Conservation (phyloP, 805 yeast genomes). For the Clavispora carvajalis region DNA sequence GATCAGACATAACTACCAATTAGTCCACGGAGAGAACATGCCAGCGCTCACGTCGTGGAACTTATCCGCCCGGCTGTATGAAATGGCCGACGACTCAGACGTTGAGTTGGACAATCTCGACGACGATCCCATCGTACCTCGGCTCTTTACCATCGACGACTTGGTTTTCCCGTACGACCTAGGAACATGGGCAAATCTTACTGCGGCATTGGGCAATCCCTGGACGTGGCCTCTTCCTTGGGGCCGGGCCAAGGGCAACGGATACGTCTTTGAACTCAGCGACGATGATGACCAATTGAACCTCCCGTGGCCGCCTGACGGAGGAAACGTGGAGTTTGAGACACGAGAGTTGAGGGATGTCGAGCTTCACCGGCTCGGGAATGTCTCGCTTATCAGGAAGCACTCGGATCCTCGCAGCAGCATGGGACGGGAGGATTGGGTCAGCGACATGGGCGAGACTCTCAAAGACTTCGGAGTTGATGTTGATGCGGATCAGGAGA, state of each 20-base stretch:
- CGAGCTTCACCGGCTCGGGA: slow-evolving; percentile 11
- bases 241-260: slow-evolving; percentile 58
- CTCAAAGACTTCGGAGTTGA: slow-evolving; percentile 88
- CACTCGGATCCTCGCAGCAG: slow-evolving; percentile 34
- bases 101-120: slow-evolving; percentile 4
- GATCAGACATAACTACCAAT: slow-evolving; percentile 40
- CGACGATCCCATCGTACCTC: slow-evolving; percentile 22
- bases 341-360: slow-evolving; percentile 10
- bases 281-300: slow-evolving; percentile 60
- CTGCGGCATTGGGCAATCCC: slow-evolving; percentile 54
- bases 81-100: slow-evolving; percentile 6
- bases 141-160: slow-evolving; percentile 51
- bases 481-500: slow-evolving; percentile 48
- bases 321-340: slow-evolving; percentile 41
- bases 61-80: slow-evolving; percentile 14
- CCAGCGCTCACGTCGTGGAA: slow-evolving; percentile 48
- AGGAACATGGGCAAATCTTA: slow-evolving; percentile 52
- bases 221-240: slow-evolving; percentile 69
- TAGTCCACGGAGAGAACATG: slow-evolving; percentile 35
- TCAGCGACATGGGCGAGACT: slow-evolving; percentile 76
- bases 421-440: slow-evolving; percentile 51
- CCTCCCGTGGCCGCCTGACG: slow-evolving; percentile 94
- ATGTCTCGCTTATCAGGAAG: slow-evolving; percentile 23
- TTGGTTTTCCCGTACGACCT: slow-evolving; percentile 81
- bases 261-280: slow-evolving; percentile 47